Conservation (phyloP, 2,329 filamentous ascomycete genomes). For the Capronia americana region DNA sequence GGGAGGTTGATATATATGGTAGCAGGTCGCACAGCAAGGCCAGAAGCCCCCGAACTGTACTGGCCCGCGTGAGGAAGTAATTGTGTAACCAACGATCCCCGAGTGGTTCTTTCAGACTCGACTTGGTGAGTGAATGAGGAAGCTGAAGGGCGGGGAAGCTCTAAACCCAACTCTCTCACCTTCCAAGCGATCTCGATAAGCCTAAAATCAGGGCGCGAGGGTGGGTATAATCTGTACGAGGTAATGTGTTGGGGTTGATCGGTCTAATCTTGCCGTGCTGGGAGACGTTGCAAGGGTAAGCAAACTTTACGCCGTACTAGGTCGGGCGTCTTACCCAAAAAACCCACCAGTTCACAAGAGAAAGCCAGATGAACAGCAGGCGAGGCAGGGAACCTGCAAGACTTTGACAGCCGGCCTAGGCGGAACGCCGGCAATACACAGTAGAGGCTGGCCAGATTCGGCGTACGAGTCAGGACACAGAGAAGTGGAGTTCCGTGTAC, state of each 20-base stretch:
- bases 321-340: constrained; percentile 8
- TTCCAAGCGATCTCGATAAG: constrained; percentile 1
- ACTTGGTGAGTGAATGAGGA: neutral
- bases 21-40: constrained; percentile 1
- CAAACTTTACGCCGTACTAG: neutral
- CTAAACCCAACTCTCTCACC: neutral
- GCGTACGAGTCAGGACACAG: neutral
- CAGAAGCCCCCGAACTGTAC: neutral
- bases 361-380: constrained; percentile 6
- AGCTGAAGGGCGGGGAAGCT: neutral
- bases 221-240: constrained; percentile 3
- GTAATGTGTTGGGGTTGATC: constrained; percentile 1
- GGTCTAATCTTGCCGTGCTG: constrained; percentile 1
- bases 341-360: constrained; percentile 14
- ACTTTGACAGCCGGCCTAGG: neutral
- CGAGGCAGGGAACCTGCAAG: constrained; percentile 4
- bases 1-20: neutral
- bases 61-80: neutral
- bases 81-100: neutral
- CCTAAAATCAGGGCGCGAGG: constrained; percentile 2
- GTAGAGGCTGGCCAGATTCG: constrained; percentile 1
- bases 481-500: neutral
- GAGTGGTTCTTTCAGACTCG: neutral
- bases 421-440: constrained; percentile 6
- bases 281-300: constrained; percentile 2